Base-by-base conservation (phyloP, 2,329 filamentous ascomycete genomes). In the Pyricularia grisea region DNA sequence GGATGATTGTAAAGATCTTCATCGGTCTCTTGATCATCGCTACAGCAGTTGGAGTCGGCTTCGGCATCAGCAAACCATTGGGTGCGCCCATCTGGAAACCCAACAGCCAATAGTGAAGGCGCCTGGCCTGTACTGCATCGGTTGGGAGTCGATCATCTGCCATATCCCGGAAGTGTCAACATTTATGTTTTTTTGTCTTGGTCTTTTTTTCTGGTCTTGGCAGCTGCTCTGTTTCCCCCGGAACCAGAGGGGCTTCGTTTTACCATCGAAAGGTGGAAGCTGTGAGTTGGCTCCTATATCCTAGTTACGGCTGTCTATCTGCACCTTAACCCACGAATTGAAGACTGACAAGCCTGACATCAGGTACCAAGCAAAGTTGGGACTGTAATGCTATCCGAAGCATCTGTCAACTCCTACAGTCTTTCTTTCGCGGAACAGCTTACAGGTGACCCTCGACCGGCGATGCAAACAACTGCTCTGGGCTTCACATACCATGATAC, bases 61-160 rank as follows among this genome's bases (percentile, higher is more conserved):
- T 89, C 65, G 87, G 87, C 66, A 80, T 89, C 72, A 88, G 85
- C 80, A 88, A 86, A 76, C 82, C 85, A 2, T 79, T 88, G 1
- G 83, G 84, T 14, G 86, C 86, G n/a, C 81, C 82, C 20, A 85
- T 88, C 72, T 89, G 86, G 86, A 77, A 79, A 77, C 81, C 74
- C n/a, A 58, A 31, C 66, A 63, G 27, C 7, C 42, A 61, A 67
- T 66, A 66, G 36, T 23, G 20, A 50, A 50, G 17, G 42, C 17
- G n/a, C 31, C 30, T n/a, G 30, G 11, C n/a, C 25, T n/a, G 33
- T 12, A 23, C 20, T 42, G 12, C n/a, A 3, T 3, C 17, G 30
- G 14, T 25, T 20, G 36, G 36, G 64, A 23, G 7, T 66, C 31
- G 30, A 23, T 17, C 30, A 31, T 36, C 25, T 30, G 31, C 12